Conservation (phyloP, 2,329 filamentous ascomycete genomes). For the Colletotrichum liriopes region DNA sequence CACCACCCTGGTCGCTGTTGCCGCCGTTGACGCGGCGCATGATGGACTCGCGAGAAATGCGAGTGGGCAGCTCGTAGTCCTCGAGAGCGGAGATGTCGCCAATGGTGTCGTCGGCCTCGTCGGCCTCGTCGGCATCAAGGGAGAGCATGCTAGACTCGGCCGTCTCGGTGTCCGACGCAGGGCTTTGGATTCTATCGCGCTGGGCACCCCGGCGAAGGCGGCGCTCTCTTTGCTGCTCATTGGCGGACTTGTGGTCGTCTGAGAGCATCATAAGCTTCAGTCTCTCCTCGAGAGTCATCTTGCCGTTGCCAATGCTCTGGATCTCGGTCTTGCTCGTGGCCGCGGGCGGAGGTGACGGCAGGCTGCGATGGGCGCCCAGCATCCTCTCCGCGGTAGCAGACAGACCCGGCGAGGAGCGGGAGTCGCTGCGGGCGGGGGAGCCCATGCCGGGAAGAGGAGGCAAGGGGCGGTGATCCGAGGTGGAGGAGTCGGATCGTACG, state of each 20-base stretch:
- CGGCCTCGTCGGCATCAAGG: constrained; percentile 65
- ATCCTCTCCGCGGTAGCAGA: constrained; percentile 82
- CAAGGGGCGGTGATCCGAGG: constrained; percentile 83
- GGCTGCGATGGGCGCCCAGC: constrained; percentile 75
- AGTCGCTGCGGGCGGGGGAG: constrained; percentile 59
- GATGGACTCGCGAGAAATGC: constrained; percentile 95
- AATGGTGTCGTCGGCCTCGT: constrained; percentile 73
- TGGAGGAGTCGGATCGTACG: constrained; percentile 80
- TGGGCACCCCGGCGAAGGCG: constrained; percentile 75
- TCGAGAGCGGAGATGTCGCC: constrained; percentile 73
- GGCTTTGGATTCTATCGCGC: constrained; percentile 66
- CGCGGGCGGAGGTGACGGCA: constrained; percentile 82
- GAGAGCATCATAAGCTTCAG: constrained; percentile 92
- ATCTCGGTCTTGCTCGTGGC: constrained; percentile 83
- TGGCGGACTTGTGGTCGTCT: constrained; percentile 74
- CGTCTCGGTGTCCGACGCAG: constrained; percentile 57
- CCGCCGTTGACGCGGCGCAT: constrained; percentile 86
- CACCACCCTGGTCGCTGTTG: constrained; percentile 68
- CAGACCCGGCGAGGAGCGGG: constrained; percentile 73
- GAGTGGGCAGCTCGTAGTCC: constrained; percentile 78
- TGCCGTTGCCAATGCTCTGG: constrained; percentile 80
- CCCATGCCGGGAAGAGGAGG: constrained; percentile 84
- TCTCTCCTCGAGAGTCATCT: constrained; percentile 89
- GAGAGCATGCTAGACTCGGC: constrained; percentile 45
- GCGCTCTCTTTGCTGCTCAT: constrained; percentile 78